Evolutionary conservation across 805 yeast species (phyloP).

Genomic region (Pichia gijzeniarum): DNA sequence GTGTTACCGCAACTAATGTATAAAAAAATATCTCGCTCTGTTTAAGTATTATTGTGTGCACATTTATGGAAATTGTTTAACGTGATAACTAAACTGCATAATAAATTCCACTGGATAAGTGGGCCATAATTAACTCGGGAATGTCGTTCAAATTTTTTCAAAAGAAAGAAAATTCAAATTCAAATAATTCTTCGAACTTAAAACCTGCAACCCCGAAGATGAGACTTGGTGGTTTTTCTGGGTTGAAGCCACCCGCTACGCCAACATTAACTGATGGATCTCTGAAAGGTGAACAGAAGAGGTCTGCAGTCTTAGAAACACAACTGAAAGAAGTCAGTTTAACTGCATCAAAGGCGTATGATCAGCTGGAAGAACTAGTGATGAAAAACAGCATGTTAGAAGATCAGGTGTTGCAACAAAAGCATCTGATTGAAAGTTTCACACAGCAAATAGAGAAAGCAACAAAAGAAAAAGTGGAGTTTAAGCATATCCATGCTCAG

Average conservation of each 20-base stretch:
- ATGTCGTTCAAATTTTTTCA: slow-evolving; percentile 6
- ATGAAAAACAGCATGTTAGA: slow-evolving; percentile 18
- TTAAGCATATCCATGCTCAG: slow-evolving; percentile 9
- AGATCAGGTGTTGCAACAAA: slow-evolving; percentile 26
- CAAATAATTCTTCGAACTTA: background rate
- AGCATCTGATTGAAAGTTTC: slow-evolving; percentile 20
- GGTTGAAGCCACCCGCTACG: slow-evolving; percentile 8
- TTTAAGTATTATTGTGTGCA: too few relatives aligned
- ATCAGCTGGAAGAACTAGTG: slow-evolving; percentile 22
- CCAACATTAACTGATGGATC: slow-evolving; percentile 21
- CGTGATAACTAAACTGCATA: too few relatives aligned
- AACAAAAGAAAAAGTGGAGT: slow-evolving; percentile 2
- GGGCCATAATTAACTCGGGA: background rate
- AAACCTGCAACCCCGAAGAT: slow-evolving; percentile 12
- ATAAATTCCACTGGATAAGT: background rate
- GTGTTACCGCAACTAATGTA: too few relatives aligned
- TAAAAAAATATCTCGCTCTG: too few relatives aligned
- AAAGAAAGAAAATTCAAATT: background rate
- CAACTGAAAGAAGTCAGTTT: slow-evolving; percentile 22
- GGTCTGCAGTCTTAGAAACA: slow-evolving; percentile 17
- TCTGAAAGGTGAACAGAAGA: slow-evolving; percentile 19
- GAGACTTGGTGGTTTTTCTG: background rate
- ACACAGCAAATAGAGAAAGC: slow-evolving; percentile 18
- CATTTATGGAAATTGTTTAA: too few relatives aligned
- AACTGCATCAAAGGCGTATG: slow-evolving; percentile 25